A percentile compares a stretch with the other conserved stretches of the same genome.
These are phyloP conservation scores for Fusarium sp. DNA, from an alignment of 2,329 filamentous ascomycete genomes.

Conservation along the genomic window DNA sequence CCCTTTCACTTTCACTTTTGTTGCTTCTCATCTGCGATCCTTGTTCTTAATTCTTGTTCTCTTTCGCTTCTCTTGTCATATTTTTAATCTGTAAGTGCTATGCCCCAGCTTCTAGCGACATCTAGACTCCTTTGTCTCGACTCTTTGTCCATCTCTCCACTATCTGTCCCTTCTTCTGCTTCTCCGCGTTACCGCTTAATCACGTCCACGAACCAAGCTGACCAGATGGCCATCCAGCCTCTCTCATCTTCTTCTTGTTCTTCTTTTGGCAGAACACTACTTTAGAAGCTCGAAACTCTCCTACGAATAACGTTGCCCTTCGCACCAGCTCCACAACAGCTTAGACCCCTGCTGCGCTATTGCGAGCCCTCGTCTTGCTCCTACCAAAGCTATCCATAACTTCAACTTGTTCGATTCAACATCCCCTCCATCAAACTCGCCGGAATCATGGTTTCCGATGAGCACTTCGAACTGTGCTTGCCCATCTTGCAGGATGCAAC, in stretches of 20 bases:
- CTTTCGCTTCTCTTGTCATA: constrained; percentile 32
- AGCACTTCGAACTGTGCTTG: constrained; percentile 91
- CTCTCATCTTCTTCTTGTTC: constrained; percentile 41
- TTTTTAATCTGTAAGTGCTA: constrained; percentile 44
- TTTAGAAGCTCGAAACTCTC: constrained; percentile 19
- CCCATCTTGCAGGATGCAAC: constrained; percentile 85
- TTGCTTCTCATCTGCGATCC: constrained; percentile 37
- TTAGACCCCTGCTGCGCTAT: constrained; percentile 33
- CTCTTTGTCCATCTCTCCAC: constrained; percentile 40
- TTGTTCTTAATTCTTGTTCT: constrained; percentile 27
- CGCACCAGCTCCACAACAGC: constrained; percentile 33
- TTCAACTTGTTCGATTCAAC: constrained; percentile 20
- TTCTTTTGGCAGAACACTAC: constrained; percentile 22
- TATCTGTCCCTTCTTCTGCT: constrained; percentile 37
- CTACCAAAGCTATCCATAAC: constrained; percentile 36
- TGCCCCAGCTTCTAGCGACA: background rate
- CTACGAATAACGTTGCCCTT: constrained; percentile 19
- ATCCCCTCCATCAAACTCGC: constrained; percentile 22
- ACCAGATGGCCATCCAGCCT: constrained; percentile 38
- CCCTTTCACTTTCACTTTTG: constrained; percentile 39
- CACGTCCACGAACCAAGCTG: constrained; percentile 28
- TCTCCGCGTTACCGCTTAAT: constrained; percentile 33
- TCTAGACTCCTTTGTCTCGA: constrained; percentile 28
- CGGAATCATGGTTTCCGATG: constrained; percentile 86
- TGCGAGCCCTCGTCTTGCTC: constrained; percentile 25